These are phyloP conservation scores for Ascoidea asiatica DNA, from an alignment of 805 yeast species.

Conservation along the genomic window DNA sequence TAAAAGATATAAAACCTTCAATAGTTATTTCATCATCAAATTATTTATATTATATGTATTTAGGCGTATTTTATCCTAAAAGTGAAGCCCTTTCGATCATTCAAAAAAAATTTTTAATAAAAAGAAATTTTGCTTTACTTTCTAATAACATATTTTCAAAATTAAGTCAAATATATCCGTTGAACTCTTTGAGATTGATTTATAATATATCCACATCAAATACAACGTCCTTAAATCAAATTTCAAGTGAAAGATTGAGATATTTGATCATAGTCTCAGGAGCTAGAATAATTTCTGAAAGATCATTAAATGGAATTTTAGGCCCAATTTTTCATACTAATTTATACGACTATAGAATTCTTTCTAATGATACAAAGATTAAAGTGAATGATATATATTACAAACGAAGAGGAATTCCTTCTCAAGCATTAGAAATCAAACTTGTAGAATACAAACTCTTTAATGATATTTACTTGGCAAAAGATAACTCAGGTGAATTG, in stretches of 20 bases:
- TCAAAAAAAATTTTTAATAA: no score
- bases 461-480: conserved; percentile 4
- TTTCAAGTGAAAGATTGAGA: not conserved
- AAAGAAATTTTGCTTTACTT: not conserved
- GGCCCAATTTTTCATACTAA: conserved; percentile 8
- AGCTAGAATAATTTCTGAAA: conserved; percentile 5
- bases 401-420: conserved; percentile 6
- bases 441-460: conserved; percentile 7
- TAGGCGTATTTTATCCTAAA: no score
- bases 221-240: not conserved
- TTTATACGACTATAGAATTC: conserved; percentile 8
- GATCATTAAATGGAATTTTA: conserved; percentile 5
- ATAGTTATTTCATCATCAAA: not conserved
- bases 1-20: not conserved
- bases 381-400: not conserved
- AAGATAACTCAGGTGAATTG: conserved; percentile 8
- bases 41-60: not conserved
- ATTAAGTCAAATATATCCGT: no score
- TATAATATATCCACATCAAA: not conserved
- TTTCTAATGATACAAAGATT: conserved; percentile 1
- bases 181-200: not conserved
- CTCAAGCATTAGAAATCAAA: conserved; percentile 8
- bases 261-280: conserved; percentile 5
- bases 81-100: not conserved
- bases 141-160: not conserved